Base-by-base conservation (phyloP, 148 eudicot genomes). In the Rhododendron henanense region DNA sequence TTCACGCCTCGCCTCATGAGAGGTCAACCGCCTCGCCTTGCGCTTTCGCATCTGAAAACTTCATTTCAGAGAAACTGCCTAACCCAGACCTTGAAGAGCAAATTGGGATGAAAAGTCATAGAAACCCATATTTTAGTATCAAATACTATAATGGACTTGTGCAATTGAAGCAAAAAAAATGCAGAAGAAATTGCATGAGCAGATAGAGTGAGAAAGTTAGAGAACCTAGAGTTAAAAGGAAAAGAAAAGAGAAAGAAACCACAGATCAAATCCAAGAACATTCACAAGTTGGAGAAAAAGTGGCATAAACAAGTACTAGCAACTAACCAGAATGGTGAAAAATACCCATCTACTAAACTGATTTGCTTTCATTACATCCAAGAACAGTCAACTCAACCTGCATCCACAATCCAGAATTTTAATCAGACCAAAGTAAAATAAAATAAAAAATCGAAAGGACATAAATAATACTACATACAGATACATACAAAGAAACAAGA, bases 331-430 rank as follows among this genome's bases (percentile, higher is more conserved):
- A 51, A 51, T 18, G 19, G 31, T 11, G 21, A 65, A 33, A 69
- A n/a, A 69, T 39, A 82, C 59, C 69, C 39, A 39, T 16, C 51
- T 28, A 63, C 48, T 31, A 28, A 81, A 31, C 44, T 79, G 61
- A 47, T 25, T 47, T 79, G 61, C 82, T n/a, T 48, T 1, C 18
- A 16, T 25, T 51, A 63, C 79, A 50, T 39, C 53, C 51, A 35
- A 84, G 13, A 73, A 14, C 85, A 74, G 51, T 84, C 35, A 73
- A 84, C 85, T 48, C 80, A 10, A 84, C 65, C 85, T 73, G 48
- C 85, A 74, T 84, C 16, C 33, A 50, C 21, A 71, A 73, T 13
- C 80, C 80, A 74, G 33, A 73, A 84, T 35, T 48, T 71, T 16
- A 10, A 21, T 51, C 39, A 73, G 65, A 44, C 31, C 5, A n/a